These are phyloP conservation scores for Alternaria sp. DNA, from an alignment of 2,329 filamentous ascomycete species.

Conservation along the genomic window DNA sequence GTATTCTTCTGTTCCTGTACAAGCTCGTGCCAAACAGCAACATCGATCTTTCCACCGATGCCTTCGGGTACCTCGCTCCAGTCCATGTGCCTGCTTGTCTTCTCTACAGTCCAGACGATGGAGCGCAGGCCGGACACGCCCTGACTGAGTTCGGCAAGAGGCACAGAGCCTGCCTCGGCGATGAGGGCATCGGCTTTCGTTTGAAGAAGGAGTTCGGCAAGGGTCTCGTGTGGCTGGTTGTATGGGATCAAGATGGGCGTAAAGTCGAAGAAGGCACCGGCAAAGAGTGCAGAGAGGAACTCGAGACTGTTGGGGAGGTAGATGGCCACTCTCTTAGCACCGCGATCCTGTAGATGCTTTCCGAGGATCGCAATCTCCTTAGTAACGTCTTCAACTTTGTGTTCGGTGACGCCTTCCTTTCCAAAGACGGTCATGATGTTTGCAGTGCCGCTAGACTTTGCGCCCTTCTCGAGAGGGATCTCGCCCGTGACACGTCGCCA, in stretches of 20 bases:
- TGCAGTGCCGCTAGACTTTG: constrained; percentile 68
- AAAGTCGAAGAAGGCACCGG: constrained; percentile 87
- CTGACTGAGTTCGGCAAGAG: constrained; percentile 74
- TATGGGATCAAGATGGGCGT: constrained; percentile 86
- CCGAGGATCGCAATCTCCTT: constrained; percentile 89
- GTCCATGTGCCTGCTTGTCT: constrained; percentile 89
- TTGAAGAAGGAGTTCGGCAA: constrained; percentile 74
- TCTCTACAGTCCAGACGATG: constrained; percentile 90
- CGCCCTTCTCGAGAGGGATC: constrained; percentile 67
- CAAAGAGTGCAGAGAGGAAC: constrained; percentile 79
- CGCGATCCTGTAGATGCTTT: constrained; percentile 72
- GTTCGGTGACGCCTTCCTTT: constrained; percentile 74
- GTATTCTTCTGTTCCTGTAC: constrained; percentile 67
- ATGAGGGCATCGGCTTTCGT: constrained; percentile 82
- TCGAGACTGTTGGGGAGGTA: constrained; percentile 95
- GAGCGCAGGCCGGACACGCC: constrained; percentile 73
- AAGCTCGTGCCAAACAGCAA: constrained; percentile 93
- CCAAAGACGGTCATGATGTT: constrained; percentile 82
- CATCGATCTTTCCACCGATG: constrained; percentile 74
- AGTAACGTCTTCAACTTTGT: constrained; percentile 73
- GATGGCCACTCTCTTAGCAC: constrained; percentile 77
- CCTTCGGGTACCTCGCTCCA: constrained; percentile 89
- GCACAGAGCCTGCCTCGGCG: constrained; percentile 84
- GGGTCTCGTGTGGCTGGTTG: constrained; percentile 71
- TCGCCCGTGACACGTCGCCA: constrained; percentile 79